Percentiles rank a stretch among this genome's conserved stretches.
These are phyloP conservation scores for Alternaria sp. DNA, from an alignment of 2,329 filamentous ascomycete genomes.

Conservation along the genomic window DNA sequence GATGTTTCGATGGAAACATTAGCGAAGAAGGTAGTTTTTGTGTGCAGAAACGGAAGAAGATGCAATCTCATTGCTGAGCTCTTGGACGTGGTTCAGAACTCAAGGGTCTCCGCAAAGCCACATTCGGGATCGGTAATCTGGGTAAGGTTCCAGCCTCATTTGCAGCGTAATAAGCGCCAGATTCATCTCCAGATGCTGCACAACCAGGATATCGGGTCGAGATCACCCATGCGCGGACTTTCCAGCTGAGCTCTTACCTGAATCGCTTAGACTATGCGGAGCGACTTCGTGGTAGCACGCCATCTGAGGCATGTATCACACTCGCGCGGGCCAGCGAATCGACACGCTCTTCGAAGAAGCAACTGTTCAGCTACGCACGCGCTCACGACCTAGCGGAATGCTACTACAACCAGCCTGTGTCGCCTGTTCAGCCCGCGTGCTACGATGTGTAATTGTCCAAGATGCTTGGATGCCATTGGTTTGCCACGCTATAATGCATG, in stretches of 20 bases:
- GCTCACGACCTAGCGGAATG: background rate
- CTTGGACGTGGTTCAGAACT: background rate
- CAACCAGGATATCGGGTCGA: background rate
- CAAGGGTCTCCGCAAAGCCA: background rate
- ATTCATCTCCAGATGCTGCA: background rate
- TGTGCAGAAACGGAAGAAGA: background rate
- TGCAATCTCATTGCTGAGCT: background rate
- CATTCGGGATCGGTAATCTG: background rate
- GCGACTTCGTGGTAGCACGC: background rate
- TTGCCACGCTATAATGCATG: background rate
- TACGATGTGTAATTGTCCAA: background rate
- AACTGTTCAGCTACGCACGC: background rate
- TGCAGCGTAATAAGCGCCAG: background rate
- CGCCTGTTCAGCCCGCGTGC: background rate
- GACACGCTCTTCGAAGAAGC: background rate
- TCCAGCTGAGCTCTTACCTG: background rate
- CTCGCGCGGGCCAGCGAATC: background rate
- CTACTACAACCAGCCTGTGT: background rate
- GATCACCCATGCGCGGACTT: background rate
- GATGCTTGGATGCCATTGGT: background rate
- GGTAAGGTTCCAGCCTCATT: background rate
- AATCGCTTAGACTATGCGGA: background rate
- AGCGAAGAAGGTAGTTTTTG: background rate
- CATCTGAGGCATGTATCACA: background rate
- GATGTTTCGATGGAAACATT: background rate